Evolutionary conservation across 169 alveolate genomes (phyloP).

Genomic region (Plasmodium cynomolgi): DNA sequence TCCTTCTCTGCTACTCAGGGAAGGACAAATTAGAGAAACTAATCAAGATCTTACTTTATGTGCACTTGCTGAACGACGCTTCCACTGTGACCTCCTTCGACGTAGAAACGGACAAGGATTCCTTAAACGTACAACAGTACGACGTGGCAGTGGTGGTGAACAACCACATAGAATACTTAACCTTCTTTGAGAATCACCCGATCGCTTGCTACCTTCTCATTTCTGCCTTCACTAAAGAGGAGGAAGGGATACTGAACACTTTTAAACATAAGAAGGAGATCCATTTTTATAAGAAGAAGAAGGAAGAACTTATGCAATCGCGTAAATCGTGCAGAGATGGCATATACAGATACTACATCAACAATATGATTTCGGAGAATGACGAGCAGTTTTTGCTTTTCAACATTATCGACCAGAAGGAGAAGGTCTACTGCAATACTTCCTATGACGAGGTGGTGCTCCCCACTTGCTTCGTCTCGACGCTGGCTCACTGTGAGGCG

Average conservation of each 20-base stretch:
- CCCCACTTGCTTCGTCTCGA: conserved; percentile 49
- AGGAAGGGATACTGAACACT: not conserved
- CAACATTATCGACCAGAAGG: conserved; percentile 54
- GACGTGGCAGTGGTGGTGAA: conserved; percentile 49
- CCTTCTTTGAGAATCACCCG: not conserved
- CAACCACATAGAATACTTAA: conserved; percentile 19
- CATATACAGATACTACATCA: conserved; percentile 55
- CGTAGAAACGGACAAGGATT: not conserved
- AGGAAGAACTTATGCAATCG: not conserved
- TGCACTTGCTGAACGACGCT: not conserved
- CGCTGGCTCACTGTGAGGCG: not conserved
- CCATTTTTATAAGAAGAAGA: conserved; percentile 30
- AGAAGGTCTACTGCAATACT: conserved; percentile 42
- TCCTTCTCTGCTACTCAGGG: conserved; percentile 62
- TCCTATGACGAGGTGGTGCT: conserved; percentile 55
- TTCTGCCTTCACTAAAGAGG: conserved; percentile 49
- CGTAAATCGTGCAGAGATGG: conserved; percentile 1
- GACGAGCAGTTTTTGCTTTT: conserved; percentile 67
- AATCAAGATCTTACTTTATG: conserved; percentile 21
- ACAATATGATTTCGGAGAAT: conserved; percentile 52
- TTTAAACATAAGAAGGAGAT: conserved; percentile 20
- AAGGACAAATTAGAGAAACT: conserved; percentile 46
- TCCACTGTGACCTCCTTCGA: not conserved
- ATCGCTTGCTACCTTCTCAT: conserved; percentile 20
- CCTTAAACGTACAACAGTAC: not conserved